Base-by-base conservation (phyloP, 139 green algal genomes). In the Chlamydomonas incerta region DNA sequence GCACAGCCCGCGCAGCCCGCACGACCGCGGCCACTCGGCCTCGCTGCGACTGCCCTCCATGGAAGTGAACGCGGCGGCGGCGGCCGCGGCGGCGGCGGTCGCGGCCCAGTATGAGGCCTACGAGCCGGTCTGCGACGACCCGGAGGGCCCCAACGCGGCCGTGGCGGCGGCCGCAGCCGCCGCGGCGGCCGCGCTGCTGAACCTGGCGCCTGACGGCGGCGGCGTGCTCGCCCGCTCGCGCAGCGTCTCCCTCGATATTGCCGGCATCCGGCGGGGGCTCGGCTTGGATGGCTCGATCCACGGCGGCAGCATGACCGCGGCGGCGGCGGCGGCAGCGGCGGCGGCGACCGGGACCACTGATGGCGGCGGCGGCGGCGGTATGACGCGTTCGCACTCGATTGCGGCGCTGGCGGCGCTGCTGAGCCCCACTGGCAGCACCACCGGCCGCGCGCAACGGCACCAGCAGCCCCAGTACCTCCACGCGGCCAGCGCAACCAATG, bases 101-200 rank as follows among this genome's bases (percentile, higher is more conserved):
- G 52, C 52, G 18, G 31, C 28, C 1, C 9, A 37, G 10, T 14
- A 74, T 28, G 58, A n/a, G n/a, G 55, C 55, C n/a, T 10, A 1
- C 1, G 63, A 70, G 1, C 72, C 62, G 3, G 62, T 83, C 76
- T 35, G 34, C 14, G 50, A 76, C 8, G 79, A 85, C 31, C 47
- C 66, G 3, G 79, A 85, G 18, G 79, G 79, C 1, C 79, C 79
- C 15, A 65, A 66, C 37, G 79, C 79, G 6, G 79, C 79, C 14
- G 68, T 75, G 65, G 79, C 79, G 23, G 79, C 79, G 3, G 79
- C 79, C 26, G 79, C 79, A 1, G 66, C 65, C 3, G 79, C 79
- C 18, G 79, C 79, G 1, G 79, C 79, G 6, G 65, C 63, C n/a
- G 77, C 77, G 41, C 62, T 83, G 31, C 62, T 83, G 15, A 74